Base-by-base conservation (phyloP, 352 stramenopile species). In the Phytophthora litchii region DNA sequence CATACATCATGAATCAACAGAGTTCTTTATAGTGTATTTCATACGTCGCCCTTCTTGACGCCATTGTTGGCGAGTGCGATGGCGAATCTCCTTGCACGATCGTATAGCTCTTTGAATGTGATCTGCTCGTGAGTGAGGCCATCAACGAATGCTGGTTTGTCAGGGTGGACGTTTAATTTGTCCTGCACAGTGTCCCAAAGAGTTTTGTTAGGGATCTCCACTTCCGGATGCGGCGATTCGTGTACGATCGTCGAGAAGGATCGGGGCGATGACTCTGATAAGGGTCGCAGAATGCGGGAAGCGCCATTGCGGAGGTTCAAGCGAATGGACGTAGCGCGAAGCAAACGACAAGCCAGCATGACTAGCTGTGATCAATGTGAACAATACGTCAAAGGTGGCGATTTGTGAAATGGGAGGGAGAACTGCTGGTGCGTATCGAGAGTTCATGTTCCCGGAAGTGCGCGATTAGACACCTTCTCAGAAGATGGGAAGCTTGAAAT, bases 131-230 rank as follows among this genome's bases (percentile, higher is more conserved):
- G 62, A 16, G 58, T 86, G 55, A 89, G 8, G 13, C 77, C 81
- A 52, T 74, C 77, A 17, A 89, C 78, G 38, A 87, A 77, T 17
- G 81, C 81, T 3, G 72, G 44, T 37, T 73, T 74, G 54, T 86
- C 61, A 12, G 49, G 64, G 27, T 77, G 60, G 23, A 61, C 29
- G 27, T 29, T 57, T 29, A 79, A 35, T 20, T 83, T 66, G 13
- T 79, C 59, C 8, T 53, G 60, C 1, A 85, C 50, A 36, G 84
- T 49, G 45, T 83, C 74, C 64, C 69, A 83, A 16, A 88, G 72
- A 25, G 73, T 85, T 14, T 68, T 61, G 14, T 86, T 41, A 0
- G 80, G 80, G 25, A 90, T 80, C 16, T 74, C 52, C 23, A 90
- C 45, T 25, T 76, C 54, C 7, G 61, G 57, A 44, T 88, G 76